Evolutionary conservation across 176 grass and related monocot species (phyloP).

Genomic region (Oryza australiensis): DNA sequence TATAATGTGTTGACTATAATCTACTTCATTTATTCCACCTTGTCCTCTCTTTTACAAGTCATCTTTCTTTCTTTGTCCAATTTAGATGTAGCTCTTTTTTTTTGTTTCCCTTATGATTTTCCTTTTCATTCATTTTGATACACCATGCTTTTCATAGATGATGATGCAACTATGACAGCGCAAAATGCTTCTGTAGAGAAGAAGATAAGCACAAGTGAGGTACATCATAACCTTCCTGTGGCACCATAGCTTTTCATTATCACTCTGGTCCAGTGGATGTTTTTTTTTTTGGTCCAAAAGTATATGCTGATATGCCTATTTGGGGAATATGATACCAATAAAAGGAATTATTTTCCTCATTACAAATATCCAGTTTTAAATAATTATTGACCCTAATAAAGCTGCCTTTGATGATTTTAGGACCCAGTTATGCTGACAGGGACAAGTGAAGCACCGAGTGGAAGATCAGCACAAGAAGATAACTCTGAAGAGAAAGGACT

Average conservation of each 20-base stretch:
- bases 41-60: neutral
- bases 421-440: slow-evolving; percentile 10
- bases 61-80: neutral
- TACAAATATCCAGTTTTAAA: neutral
- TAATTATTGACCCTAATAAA: neutral
- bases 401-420: slow-evolving; percentile 34
- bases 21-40: neutral
- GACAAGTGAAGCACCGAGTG: slow-evolving; percentile 20
- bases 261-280: neutral
- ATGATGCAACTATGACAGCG: slow-evolving; percentile 41
- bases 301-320: neutral
- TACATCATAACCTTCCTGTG: slow-evolving; percentile 7
- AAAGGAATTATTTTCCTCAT: neutral
- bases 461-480: slow-evolving; percentile 31
- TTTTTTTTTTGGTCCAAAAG: neutral
- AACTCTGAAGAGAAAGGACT: slow-evolving; percentile 32
- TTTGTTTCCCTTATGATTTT: neutral
- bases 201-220: slow-evolving; percentile 16
- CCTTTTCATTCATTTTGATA: slow-evolving; percentile 13
- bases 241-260: neutral
- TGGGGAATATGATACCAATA: neutral
- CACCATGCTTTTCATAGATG: slow-evolving; percentile 38
- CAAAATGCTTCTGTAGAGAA: slow-evolving; percentile 24
- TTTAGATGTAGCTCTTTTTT: neutral
- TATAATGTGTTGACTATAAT: neutral